Percentiles rank a stretch among this genome's conserved stretches.
These are phyloP conservation scores for Lecanosticta acicola DNA, from an alignment of 2,329 filamentous ascomycete genomes.

Conservation along the genomic window DNA sequence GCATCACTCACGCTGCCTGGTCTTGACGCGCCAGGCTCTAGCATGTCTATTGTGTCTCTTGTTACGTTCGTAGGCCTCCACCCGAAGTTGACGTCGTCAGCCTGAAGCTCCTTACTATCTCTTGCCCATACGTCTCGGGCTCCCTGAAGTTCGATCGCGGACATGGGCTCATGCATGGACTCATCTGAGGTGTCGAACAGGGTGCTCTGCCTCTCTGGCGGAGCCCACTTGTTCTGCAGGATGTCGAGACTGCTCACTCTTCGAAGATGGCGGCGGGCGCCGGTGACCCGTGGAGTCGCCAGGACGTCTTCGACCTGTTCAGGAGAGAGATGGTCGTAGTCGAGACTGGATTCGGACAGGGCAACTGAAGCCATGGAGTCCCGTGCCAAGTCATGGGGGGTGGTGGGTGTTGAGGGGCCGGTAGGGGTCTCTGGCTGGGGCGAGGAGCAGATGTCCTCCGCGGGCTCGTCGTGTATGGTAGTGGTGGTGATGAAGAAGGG, in stretches of 20 bases:
- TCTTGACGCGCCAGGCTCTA: constrained; percentile 10
- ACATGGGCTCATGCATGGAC: constrained; percentile 18
- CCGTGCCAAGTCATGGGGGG: constrained; percentile 20
- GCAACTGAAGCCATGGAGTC: constrained; percentile 30
- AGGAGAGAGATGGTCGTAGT: constrained; percentile 29
- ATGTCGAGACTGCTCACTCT: constrained; percentile 32
- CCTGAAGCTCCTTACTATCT: constrained; percentile 7
- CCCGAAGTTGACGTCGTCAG: constrained; percentile 3
- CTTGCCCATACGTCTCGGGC: constrained; percentile 13
- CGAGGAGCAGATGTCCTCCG: constrained; percentile 14
- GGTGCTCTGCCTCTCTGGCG: constrained; percentile 24
- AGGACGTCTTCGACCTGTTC: constrained; percentile 29
- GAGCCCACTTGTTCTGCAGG: constrained; percentile 28
- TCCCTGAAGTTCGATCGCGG: constrained; percentile 17
- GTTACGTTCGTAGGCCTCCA: constrained; percentile 13
- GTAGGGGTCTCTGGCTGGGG: constrained; percentile 14
- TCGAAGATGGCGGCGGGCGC: constrained; percentile 23
- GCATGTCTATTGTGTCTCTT: constrained; percentile 15
- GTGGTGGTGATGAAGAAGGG: constrained; percentile 19
- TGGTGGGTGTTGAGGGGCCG: constrained; percentile 12
- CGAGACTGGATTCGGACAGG: constrained; percentile 28
- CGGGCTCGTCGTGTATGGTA: constrained; percentile 18
- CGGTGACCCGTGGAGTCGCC: constrained; percentile 27
- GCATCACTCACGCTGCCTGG: constrained; percentile 15
- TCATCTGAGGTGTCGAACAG: constrained; percentile 29